phyloP scores from a whole-genome alignment of 116 monocot genomes.

The Papilionanthe hybrid region DNA sequence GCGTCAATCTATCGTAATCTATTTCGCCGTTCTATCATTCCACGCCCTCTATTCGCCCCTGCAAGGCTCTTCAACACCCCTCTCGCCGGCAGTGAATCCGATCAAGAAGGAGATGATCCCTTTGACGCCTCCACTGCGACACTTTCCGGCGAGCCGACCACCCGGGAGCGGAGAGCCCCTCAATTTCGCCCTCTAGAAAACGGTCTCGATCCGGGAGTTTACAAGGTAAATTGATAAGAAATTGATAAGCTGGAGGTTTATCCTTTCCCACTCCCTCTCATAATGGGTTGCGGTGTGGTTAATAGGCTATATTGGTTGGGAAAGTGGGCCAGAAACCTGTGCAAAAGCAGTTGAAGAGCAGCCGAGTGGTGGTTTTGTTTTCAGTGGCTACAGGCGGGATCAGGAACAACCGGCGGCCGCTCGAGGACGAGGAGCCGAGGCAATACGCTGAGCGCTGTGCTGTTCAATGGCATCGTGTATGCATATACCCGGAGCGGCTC shows the following conservation, averaged over 20 bases:
- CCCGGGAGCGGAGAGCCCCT: neutral
- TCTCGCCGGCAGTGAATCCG: neutral
- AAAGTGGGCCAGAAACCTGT: conserved; percentile 85
- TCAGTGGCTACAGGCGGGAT: conserved; percentile 86
- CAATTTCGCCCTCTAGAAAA: conserved; percentile 70
- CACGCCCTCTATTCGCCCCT: neutral
- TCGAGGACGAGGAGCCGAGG: conserved; percentile 72
- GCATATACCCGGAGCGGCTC: conserved; percentile 67
- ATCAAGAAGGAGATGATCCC: conserved; percentile 1
- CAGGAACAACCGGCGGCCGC: conserved; percentile 83
- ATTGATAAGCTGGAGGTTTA: neutral
- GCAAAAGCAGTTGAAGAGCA: conserved; percentile 73
- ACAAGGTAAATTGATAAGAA: conserved; percentile 39
- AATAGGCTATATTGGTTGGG: conserved; percentile 79
- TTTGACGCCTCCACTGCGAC: neutral
- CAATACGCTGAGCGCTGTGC: conserved; percentile 82
- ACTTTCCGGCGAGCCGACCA: conserved; percentile 6
- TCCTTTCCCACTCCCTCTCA: neutral
- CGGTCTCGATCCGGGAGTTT: conserved; percentile 77
- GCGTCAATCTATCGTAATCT: conserved; percentile 11
- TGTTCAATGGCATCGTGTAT: conserved; percentile 93
- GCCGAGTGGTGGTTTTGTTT: conserved; percentile 59
- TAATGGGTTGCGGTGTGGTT: neutral
- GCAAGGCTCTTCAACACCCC: conserved; percentile 2
- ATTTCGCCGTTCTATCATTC: neutral